phyloP scores from a whole-genome alignment of 805 yeast genomes.

The Candida xiaguanensis region DNA sequence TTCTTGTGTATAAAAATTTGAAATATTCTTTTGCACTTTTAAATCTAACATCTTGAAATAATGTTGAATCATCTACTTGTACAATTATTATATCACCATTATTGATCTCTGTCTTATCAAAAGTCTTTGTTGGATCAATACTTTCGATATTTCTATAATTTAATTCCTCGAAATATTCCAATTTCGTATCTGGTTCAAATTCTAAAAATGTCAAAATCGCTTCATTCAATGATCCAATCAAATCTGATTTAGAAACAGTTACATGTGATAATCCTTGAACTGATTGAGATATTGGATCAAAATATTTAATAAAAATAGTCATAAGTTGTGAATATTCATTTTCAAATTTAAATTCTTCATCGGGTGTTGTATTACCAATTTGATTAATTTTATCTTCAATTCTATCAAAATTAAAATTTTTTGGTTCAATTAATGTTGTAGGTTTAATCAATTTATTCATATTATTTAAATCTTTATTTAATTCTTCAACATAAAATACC shows the following conservation, averaged over 20 bases:
- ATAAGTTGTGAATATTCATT: conserved; percentile 19
- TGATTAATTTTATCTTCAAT: conserved; percentile 16
- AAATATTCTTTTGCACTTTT: conserved; percentile 44
- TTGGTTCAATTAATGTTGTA: conserved; percentile 14
- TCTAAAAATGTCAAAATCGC: conserved; percentile 41
- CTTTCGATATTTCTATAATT: conserved; percentile 49
- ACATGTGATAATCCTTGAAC: conserved; percentile 67
- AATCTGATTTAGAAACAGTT: conserved; percentile 46
- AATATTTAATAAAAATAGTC: conserved; percentile 56
- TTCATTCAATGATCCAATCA: conserved; percentile 38
- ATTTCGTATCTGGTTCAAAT: conserved; percentile 26
- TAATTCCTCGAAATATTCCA: conserved; percentile 57
- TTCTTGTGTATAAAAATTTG: conserved; percentile 53
- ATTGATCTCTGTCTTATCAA: conserved; percentile 54
- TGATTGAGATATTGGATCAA: conserved; percentile 52
- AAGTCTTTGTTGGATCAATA: conserved; percentile 37
- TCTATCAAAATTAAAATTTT: conserved; percentile 21
- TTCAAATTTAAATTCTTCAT: conserved; percentile 9
- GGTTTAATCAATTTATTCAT: conserved; percentile 19
- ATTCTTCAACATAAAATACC: conserved; percentile 66
- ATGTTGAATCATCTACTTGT: conserved; percentile 21
- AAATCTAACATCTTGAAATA: conserved; percentile 14
- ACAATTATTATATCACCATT: conserved; percentile 64
- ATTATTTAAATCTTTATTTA: conserved; percentile 34
- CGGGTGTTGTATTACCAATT: conserved; percentile 8